A percentile compares a stretch with the other conserved stretches of the same genome.
phyloP scores from a whole-genome alignment of 306 rosid species.

The Quercus wislizeni region DNA sequence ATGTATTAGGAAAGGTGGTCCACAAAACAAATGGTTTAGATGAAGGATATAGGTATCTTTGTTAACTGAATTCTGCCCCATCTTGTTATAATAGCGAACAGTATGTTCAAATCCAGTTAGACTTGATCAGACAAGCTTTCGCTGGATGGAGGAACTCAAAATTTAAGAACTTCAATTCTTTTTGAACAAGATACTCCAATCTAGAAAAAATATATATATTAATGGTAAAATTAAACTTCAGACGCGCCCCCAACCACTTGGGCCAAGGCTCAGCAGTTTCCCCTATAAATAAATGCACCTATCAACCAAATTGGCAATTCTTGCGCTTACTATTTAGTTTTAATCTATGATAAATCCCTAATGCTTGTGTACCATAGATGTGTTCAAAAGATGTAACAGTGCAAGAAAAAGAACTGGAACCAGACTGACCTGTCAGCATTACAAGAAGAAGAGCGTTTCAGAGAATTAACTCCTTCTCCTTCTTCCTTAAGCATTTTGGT shows the following conservation, averaged over 20 bases:
- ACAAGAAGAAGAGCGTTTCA: conserved; percentile 82
- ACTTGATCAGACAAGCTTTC: neutral
- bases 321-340: neutral
- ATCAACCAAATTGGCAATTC: neutral
- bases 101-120: neutral
- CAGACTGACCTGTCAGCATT: conserved; percentile 73
- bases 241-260: neutral
- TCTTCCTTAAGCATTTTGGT: conserved; percentile 51
- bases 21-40: neutral
- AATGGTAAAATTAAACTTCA: neutral
- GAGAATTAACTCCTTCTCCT: conserved; percentile 45
- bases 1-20: neutral
- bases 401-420: conserved; percentile 18
- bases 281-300: neutral
- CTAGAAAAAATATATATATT: neutral
- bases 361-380: neutral
- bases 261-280: neutral
- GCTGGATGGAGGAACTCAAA: neutral
- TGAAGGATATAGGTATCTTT: neutral
- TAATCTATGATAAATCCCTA: neutral
- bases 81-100: neutral
- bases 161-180: neutral
- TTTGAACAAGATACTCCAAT: neutral
- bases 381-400: neutral
- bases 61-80: neutral